Base-by-base conservation (phyloP, 345 rosid genomes). In the Eucalyptus rudis region DNA sequence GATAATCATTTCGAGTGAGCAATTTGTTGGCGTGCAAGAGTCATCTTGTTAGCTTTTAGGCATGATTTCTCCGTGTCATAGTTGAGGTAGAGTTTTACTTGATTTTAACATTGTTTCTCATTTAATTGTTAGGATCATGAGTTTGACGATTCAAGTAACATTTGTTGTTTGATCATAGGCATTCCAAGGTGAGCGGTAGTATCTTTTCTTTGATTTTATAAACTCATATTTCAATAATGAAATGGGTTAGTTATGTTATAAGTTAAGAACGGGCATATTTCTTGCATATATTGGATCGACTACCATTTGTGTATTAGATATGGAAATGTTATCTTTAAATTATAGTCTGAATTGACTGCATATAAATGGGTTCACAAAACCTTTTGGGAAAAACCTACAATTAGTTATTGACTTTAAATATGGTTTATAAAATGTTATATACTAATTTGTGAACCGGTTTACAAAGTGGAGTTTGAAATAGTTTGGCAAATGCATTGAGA, bases 61-160 rank as follows among this genome's bases (percentile, higher is more conserved):
- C 6, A 0, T 24, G 0, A 56, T 56, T 56, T 56, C 5, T 0
- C 12, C 1, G 5, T 56, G 59, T 20, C 10, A 20, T 24, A 24
- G 5, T 56, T 56, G 13, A 24, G 62, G 6, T 56, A 24, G 13
- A 56, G 29, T 56, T 56, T 56, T 56, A 56, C 29, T 56, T 0
- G 2, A 56, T 56, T 56, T 56, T 0, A 56, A 56, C 6, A 0
- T 10, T 24, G 0, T 56, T 56, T 56, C 6, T 56, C 3, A 0
- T 56, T 56, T 56, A 24, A 56, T 24, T 8, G 62, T 56, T 56
- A 56, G 13, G 27, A 56, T 56, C 6, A 1, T 24, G 27, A 56
- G 29, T 56, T 56, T 22, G 27, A 56, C 13, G 0, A 56, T 56
- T 56, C 6, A 10, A 56, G 62, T 22, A 56, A 56, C 13, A 8